Evolutionary conservation across 2,329 filamentous ascomycete genomes (phyloP).

Genomic region (Exophiala lecanii-corni): DNA sequence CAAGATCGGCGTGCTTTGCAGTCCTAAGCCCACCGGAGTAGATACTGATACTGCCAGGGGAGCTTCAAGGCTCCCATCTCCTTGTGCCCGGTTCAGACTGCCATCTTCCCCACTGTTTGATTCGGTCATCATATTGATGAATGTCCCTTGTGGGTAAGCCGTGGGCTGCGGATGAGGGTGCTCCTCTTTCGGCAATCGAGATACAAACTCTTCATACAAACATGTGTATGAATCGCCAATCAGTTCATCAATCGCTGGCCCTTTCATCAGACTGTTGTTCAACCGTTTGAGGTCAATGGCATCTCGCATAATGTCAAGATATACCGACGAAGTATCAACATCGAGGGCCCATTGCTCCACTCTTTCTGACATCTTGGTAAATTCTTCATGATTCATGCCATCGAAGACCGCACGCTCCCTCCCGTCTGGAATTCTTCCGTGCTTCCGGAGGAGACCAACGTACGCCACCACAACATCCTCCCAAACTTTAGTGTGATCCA

Average conservation of each 20-base stretch:
- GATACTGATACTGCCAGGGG: constrained; percentile 17
- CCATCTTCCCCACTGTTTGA: constrained; percentile 40
- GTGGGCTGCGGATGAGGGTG: constrained; percentile 13
- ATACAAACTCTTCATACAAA: constrained; percentile 65
- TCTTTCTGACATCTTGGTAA: constrained; percentile 54
- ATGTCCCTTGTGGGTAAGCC: constrained; percentile 20
- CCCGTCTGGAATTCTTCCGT: constrained; percentile 54
- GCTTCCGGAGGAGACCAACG: constrained; percentile 54
- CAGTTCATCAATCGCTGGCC: constrained; percentile 82
- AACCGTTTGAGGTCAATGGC: constrained; percentile 68
- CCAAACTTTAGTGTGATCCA: constrained; percentile 60
- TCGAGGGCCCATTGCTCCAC: constrained; percentile 57
- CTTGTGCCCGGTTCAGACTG: constrained; percentile 39
- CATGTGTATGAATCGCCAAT: constrained; percentile 83
- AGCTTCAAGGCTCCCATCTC: constrained; percentile 21
- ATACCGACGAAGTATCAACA: constrained; percentile 42
- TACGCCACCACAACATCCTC: constrained; percentile 57
- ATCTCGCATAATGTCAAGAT: constrained; percentile 61
- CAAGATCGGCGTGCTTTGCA: constrained; percentile 10
- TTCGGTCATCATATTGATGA: constrained; percentile 33
- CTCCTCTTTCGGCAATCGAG: constrained; percentile 27
- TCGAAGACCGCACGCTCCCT: constrained; percentile 64
- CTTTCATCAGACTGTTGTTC: constrained; percentile 84
- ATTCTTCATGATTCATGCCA: constrained; percentile 60
- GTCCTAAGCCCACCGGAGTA: constrained; percentile 24